Evolutionary conservation across 495 filamentous ascomycete species (phyloP), one percentile per base, ranked within the genome.

Genomic region (Terfezia claveryi): DNA sequence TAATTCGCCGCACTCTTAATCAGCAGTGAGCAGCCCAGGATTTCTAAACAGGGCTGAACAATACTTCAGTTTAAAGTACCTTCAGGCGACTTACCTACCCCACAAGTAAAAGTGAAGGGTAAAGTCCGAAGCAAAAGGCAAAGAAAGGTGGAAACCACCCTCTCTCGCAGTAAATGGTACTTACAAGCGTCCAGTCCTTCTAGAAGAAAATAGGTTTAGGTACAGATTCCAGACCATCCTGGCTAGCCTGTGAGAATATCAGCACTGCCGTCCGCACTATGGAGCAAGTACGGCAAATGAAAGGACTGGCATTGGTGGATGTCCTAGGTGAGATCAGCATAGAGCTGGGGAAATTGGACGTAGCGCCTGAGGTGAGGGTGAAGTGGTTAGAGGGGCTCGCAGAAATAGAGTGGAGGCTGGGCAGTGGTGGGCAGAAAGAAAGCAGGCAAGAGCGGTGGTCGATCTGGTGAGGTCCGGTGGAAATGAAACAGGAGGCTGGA

Each of bases 291-390:
- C 96, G 96, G 68, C 67, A 78, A 5, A 77, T 75, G 38, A 87
- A 89, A 61, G 91, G 91, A n/a, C 71, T 99, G 46, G 91, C 91
- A 9, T 66, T 99, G 50, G 92, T 91, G 2, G 91, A 99, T 63
- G 94, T 99, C 55, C 75, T 99, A 52, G 85, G 85, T 1, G 79
- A 85, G 2, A 62, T 96, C 36, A 76, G 79, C 0, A 87, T 94
- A 56, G 82, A 94, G 68, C 65, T 99, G 55, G 73, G 76, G 37
- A 80, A 79, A 66, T 66, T 93, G 49, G 86, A 93, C 62, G 92
- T 94, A 8, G 87, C 87, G 38, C 74, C 80, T 4, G 80, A 93
- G 68, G 88, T 82, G 23, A 81, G 91, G 69, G 81, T 95, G 46
- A 76, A 80, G 10, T 99, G 91, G 91, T 69, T 96, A 53, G 85